A percentile compares a stretch with the other conserved stretches of the same genome.
Evolutionary conservation across 2,329 filamentous ascomycete genomes (phyloP).

Genomic region (Aureobasidium subglaciale): DNA sequence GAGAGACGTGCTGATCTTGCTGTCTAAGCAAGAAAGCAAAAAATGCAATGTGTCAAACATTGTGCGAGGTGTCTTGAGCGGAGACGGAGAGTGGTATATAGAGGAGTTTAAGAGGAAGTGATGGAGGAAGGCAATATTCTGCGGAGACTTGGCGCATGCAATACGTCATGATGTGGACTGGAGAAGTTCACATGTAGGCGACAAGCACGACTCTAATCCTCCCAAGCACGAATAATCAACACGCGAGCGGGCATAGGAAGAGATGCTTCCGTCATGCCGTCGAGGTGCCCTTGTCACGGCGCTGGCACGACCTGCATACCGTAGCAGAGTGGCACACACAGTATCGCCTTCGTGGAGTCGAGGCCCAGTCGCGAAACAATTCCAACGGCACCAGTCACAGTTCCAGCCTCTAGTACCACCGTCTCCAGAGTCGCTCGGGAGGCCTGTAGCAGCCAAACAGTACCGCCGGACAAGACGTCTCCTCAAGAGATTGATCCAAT

Average conservation of each 20-base stretch:
- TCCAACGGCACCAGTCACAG: conserved; percentile 22
- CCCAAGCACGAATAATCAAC: background rate
- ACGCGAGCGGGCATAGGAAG: background rate
- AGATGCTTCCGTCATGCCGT: conserved; percentile 13
- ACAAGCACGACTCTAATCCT: background rate
- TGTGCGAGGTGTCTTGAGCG: background rate
- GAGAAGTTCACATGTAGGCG: background rate
- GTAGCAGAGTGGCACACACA: conserved; percentile 3
- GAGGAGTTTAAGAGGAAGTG: background rate
- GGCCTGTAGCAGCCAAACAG: conserved; percentile 60
- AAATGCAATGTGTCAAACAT: background rate
- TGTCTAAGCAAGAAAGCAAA: no score
- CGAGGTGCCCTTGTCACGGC: background rate
- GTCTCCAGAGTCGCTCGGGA: conserved; percentile 69
- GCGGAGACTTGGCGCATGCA: background rate
- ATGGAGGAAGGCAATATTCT: background rate
- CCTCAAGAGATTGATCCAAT: conserved; percentile 63
- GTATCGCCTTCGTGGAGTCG: conserved; percentile 7
- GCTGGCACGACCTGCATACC: background rate
- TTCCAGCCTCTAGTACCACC: conserved; percentile 54
- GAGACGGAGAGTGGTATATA: background rate
- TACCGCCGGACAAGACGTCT: conserved; percentile 67
- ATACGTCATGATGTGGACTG: conserved; percentile 3
- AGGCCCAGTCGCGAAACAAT: background rate
- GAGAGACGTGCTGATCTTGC: conserved; percentile 1